A percentile compares a stretch with the other conserved stretches of the same genome.
These are phyloP conservation scores for Heritiera fomes DNA, from an alignment of 345 rosid genomes.

Conservation along the genomic window DNA sequence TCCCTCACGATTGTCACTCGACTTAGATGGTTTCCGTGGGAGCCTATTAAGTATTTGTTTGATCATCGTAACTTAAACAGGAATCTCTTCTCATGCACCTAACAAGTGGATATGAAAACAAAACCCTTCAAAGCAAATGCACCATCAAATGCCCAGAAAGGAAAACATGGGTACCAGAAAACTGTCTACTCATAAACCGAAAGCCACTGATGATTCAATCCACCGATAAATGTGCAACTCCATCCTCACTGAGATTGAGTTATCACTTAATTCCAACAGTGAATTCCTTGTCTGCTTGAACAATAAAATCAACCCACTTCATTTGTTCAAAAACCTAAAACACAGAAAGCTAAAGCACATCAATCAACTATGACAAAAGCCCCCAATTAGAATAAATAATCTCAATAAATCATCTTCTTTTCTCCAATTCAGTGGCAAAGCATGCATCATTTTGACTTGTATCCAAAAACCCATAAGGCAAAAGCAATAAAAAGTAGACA, in stretches of 20 bases:
- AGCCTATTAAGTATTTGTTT: slow-evolving; percentile 61
- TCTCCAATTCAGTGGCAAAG: neutral
- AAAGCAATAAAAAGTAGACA: slow-evolving; percentile 16
- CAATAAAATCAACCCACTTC: slow-evolving; percentile 26
- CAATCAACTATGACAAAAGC: slow-evolving; percentile 9
- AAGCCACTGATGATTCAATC: slow-evolving; percentile 15
- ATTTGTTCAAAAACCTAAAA: slow-evolving; percentile 10
- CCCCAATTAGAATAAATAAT: slow-evolving; percentile 11
- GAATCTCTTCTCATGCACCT: slow-evolving; percentile 16
- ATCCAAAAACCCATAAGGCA: slow-evolving; percentile 22
- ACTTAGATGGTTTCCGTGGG: slow-evolving; percentile 60
- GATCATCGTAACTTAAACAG: slow-evolving; percentile 42
- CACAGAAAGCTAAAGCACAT: neutral
- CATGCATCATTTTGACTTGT: slow-evolving; percentile 56
- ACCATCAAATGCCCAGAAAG: slow-evolving; percentile 2
- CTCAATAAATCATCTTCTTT: slow-evolving; percentile 3
- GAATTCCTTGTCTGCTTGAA: slow-evolving; percentile 25
- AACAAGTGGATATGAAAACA: slow-evolving; percentile 6
- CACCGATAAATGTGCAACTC: slow-evolving; percentile 6
- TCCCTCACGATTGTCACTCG: slow-evolving; percentile 54
- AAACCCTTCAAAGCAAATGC: slow-evolving; percentile 26
- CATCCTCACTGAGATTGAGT: slow-evolving; percentile 9
- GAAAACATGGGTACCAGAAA: neutral
- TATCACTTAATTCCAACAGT: slow-evolving; percentile 16
- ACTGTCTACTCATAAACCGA: slow-evolving; percentile 13